Evolutionary conservation across 208 protist genomes (phyloP), one percentile per base, ranked within the genome.

Genomic region (Herpetomonas samuelpessoai): DNA sequence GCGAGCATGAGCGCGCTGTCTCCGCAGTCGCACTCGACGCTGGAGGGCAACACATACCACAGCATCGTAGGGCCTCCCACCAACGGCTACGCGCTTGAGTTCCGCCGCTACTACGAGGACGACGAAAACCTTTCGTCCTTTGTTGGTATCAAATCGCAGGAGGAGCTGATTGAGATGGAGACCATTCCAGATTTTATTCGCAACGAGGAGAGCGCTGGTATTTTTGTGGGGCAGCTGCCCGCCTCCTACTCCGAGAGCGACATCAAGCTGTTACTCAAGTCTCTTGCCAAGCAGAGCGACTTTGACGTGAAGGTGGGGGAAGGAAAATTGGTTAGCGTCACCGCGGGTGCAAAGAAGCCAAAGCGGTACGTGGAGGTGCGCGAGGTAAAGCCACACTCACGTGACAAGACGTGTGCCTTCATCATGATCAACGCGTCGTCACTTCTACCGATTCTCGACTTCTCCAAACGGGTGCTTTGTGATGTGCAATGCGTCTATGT

Each of bases 331-430:
- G n/a, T n/a, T n/a, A 41, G 35, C 35, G 35, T 14, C 9, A 14
- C 9, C 9, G 35, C 35, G 35, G 14, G 35, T 14, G 14, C 9
- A 6, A 41, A 41, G 14, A 6, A 14, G 35, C n/a, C n/a, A n/a
- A 41, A 41, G 35, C 66, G 78, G 28, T 31, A 60, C 3, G 78
- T 93, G 48, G 74, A 88, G 51, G 78, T 89, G 14, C 74, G 80
- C 29, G 82, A 89, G 52, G 82, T 93, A 44, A 93, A 93, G 68
- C 81, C 74, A 48, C 86, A 93, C 68, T 79, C 79, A 57, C 74
- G 78, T n/a, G 82, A 88, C 48, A 82, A 80, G 12, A 90, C 86
- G 3, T 93, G 86, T 56, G 86, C 86, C n/a, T 93, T 93, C 67
- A 73, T 93, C 10, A 75, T 88, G 71, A 70, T 90, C 50, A 93